Evolutionary conservation across 768 basidiomycete species (phyloP).

Genomic region (Suillus fuscotomentosus): DNA sequence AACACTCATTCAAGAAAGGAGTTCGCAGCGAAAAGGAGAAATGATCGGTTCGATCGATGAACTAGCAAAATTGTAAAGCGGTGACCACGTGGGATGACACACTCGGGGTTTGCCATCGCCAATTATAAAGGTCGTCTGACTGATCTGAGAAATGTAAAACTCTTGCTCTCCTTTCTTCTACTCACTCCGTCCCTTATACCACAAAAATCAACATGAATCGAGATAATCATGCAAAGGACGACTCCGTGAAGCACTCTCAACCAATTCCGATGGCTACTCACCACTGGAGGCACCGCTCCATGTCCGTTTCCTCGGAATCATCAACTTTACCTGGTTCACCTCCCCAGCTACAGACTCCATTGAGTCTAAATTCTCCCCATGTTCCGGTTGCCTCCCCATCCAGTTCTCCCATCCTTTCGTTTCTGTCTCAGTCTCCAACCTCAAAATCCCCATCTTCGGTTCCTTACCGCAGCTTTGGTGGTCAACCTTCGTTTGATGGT

Average conservation of each 20-base stretch:
- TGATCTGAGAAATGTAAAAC: slow-evolving; percentile 5
- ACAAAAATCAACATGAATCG: slow-evolving; percentile 15
- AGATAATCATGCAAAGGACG: slow-evolving; percentile 15
- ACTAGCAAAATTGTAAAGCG: not conserved
- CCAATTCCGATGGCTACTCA: slow-evolving; percentile 60
- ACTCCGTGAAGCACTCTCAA: slow-evolving; percentile 49
- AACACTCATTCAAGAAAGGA: not conserved
- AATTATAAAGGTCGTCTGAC: slow-evolving; percentile 14
- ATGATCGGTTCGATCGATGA: not conserved
- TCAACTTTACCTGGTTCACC: slow-evolving; percentile 55
- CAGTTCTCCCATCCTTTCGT: slow-evolving; percentile 71
- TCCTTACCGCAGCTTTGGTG: slow-evolving; percentile 55
- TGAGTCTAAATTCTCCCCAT: slow-evolving; percentile 38
- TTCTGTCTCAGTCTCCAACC: slow-evolving; percentile 56
- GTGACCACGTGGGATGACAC: slow-evolving; percentile 13
- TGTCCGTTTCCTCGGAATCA: slow-evolving; percentile 61
- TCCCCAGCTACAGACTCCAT: slow-evolving; percentile 51
- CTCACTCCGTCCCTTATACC: slow-evolving; percentile 6
- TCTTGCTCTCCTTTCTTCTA: slow-evolving; percentile 6
- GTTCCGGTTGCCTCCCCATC: slow-evolving; percentile 53
- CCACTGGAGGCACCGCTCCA: slow-evolving; percentile 53
- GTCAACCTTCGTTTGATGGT: slow-evolving; percentile 66
- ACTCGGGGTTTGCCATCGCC: slow-evolving; percentile 10
- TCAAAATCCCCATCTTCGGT: slow-evolving; percentile 52
- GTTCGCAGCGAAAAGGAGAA: not conserved